phyloP scores from a whole-genome alignment of 2,329 filamentous ascomycete species.

The Cytospora schulzeri region DNA sequence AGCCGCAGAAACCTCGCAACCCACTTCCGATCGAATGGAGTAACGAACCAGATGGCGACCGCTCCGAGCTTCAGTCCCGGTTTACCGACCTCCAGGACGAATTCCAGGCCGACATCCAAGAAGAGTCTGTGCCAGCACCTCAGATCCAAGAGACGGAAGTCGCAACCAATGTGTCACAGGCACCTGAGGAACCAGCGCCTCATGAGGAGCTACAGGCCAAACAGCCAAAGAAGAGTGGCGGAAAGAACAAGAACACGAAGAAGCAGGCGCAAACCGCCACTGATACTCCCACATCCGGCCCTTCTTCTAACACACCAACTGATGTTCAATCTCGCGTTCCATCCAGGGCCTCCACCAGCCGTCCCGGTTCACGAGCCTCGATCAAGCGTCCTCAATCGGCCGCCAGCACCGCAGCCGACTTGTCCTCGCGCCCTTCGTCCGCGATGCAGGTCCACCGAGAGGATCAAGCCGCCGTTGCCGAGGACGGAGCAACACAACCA shows the following conservation, averaged over 20 bases:
- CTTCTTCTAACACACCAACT: slow-evolving; percentile 5
- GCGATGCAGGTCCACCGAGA: slow-evolving; percentile 3
- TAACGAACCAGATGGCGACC: not conserved
- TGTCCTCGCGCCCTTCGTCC: slow-evolving; percentile 5
- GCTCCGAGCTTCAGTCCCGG: slow-evolving; percentile 8
- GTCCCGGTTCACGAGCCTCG: not conserved
- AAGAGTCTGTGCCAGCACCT: not conserved
- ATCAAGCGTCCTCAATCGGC: slow-evolving; percentile 4
- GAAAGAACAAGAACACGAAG: slow-evolving; percentile 10
- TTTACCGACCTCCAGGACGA: slow-evolving; percentile 9
- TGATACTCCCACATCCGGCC: not conserved
- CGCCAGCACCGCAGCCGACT: not conserved
- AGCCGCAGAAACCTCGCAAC: not conserved
- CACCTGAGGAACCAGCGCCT: not conserved
- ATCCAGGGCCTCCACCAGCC: not conserved
- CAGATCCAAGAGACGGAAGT: not conserved
- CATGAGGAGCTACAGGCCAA: not conserved
- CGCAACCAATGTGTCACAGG: not conserved
- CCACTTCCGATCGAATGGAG: slow-evolving; percentile 15
- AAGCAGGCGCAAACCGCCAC: slow-evolving; percentile 8
- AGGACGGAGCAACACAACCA: not conserved
- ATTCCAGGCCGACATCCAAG: not conserved
- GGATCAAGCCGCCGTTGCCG: not conserved
- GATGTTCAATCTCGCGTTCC: slow-evolving; percentile 4
- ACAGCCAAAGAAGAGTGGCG: slow-evolving; percentile 6